Base-by-base conservation (phyloP, 495 filamentous ascomycete genomes). In the Podospora appendiculata region DNA sequence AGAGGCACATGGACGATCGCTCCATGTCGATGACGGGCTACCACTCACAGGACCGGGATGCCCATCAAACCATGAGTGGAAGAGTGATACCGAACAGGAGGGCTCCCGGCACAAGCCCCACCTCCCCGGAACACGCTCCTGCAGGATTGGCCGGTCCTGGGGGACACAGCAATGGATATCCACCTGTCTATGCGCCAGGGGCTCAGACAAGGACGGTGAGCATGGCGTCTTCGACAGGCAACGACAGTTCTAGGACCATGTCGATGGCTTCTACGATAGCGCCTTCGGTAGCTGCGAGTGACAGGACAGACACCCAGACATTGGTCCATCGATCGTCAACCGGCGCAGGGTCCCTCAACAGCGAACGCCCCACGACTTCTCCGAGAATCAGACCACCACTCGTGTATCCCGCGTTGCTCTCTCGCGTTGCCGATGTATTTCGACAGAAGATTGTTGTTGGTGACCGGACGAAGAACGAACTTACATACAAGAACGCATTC, bases 401-500 rank as follows among this genome's bases (percentile, higher is more conserved):
- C 16, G 92, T 97, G 8, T 96, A 97, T 62, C 92, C 92, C 33
- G 94, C 94, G 16, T 66, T 97, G 18, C 79, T 99, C 39, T 96
- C 93, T 12, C 80, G 84, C 12, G 93, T 99, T 13, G 90, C 88
- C 13, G 88, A 95, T 63, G 84, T 84, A 41, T 96, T 99, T 69
- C 81, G 87, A 36, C 90, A 94, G 55, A 85, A 87, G 63, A 88
- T 97, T 33, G 69, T 80, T 9, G 73, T 90, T 39, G 84, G 82
- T 25, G 94, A 97, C 59, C 82, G 90, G 46, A 89, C 88, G 41
- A 99, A 99, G 79, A 96, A 99, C 76, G 92, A 89, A 34, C 71
- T 99, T 42, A 90, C 91, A 0, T 99, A 99, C 72, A 96, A 95
- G 68, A 94, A 89, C 67, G 89, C 91, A 3, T 99, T 99, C 64